Base-by-base conservation (phyloP, 1,139 yeast species). In the Scheffersomyces insectosa region DNA sequence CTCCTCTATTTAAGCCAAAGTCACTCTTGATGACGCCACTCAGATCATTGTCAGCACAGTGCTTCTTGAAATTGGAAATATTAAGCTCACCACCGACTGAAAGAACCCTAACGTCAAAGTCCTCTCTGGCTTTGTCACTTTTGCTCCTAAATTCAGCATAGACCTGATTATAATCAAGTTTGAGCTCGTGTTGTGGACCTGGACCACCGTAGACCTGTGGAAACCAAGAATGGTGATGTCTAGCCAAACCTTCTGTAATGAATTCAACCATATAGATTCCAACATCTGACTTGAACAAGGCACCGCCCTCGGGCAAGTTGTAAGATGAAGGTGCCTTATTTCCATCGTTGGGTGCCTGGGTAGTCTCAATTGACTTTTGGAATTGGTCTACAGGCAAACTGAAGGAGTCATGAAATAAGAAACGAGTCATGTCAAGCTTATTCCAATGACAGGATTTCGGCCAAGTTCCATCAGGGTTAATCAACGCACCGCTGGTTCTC, bases 341-440 rank as follows among this genome's bases (percentile, higher is more conserved):
- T 4, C 43, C 40, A 20, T 54, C 44, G 42, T 66, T 60, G 5
- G 59, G 57, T 8, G 35, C 29, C 40, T 47, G 43, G 1, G 67
- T 61, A 0, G 77, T 68, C 1, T 56, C 37, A 23, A 42, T 55
- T 1, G 56, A 47, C 46, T 74, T 73, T 1, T 58, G 60, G 51
- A 71, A 72, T 6, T 56, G 66, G 59, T 93, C 98, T 9, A 71
- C 61, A 0, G 95, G 95, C 27, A 87, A 61, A 2, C 84, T 65
- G 62, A 91, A 91, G 0, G 88, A 79, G 5, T 87, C 95, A 62
- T 93, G 98, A 58, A 79, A 80, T 38, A 89, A 66, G 60, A 86
- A 93, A 55, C 97, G 73, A 41, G 88, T 57, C 38, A 87, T 63
- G 61, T 93, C 99, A 44, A 88, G 67, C 47, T 88, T 76, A 61